Evolutionary conservation across 1,284 basidiomycete species (phyloP).

Genomic region (Microbotryum scabiosae): DNA sequence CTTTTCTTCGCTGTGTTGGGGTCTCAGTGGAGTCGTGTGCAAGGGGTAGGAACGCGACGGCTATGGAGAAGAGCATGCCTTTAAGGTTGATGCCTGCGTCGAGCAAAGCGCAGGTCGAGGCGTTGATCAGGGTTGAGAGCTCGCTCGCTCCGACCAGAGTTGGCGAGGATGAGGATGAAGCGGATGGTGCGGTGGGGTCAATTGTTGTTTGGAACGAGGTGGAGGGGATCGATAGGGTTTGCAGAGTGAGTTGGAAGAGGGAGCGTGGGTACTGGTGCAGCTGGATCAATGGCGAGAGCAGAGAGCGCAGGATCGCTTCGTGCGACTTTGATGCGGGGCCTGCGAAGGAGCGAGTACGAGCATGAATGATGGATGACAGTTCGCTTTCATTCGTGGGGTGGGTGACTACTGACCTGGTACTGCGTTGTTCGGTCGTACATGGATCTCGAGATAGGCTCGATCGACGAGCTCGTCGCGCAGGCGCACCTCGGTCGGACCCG

Average conservation of each 20-base stretch:
- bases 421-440: conserved; percentile 45
- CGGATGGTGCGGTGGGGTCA: conserved; percentile 32
- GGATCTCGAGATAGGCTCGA: conserved; percentile 47
- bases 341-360: conserved; percentile 21
- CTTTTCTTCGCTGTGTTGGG: conserved; percentile 47
- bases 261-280: conserved; percentile 47
- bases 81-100: conserved; percentile 44
- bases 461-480: conserved; percentile 48
- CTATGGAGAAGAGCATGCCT: conserved; percentile 43
- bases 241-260: conserved; percentile 57
- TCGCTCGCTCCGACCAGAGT: conserved; percentile 32
- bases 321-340: conserved; percentile 41
- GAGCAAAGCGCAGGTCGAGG: conserved; percentile 42
- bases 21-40: conserved; percentile 47
- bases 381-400: conserved; percentile 16
- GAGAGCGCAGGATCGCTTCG: conserved; percentile 36
- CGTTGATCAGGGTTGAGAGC: conserved; percentile 51
- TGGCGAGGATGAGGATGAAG: conserved; percentile 34
- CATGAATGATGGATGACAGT: conserved; percentile 13
- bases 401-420: conserved; percentile 38
- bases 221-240: conserved; percentile 47
- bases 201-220: conserved; percentile 48
- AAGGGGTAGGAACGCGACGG: conserved; percentile 42
- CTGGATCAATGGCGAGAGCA: conserved; percentile 42
- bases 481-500: conserved; percentile 48